Percentiles rank a stretch among this genome's conserved stretches.
Evolutionary conservation across 169 alveolate genomes (phyloP).

Genomic region (Eimeria necatrix): DNA sequence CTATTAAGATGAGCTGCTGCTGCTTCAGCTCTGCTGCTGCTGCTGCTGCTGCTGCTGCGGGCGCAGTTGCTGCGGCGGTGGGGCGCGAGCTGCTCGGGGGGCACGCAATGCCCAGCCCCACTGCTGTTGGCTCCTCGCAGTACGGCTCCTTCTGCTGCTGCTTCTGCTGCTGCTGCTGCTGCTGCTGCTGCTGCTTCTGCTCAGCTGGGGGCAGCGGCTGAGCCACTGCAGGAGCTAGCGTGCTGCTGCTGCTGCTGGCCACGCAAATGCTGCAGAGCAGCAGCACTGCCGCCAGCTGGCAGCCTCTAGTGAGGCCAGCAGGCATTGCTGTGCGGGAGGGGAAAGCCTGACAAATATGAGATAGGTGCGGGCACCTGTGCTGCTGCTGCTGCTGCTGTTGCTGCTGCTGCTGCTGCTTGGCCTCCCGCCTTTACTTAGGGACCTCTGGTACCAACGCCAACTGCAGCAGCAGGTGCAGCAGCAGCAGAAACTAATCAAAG

Average conservation of each 20-base stretch:
- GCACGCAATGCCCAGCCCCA: not conserved
- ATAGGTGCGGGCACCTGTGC: not conserved
- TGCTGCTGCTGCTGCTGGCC: slow-evolving; percentile 50
- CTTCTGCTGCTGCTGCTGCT: slow-evolving; percentile 30
- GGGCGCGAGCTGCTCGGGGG: not conserved
- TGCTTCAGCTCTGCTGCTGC: slow-evolving; percentile 4
- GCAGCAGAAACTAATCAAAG: not conserved
- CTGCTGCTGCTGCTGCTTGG: slow-evolving; percentile 19
- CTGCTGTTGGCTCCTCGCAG: slow-evolving; percentile 10
- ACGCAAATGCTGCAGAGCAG: not conserved
- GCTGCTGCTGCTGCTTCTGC: not conserved
- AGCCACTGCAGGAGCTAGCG: no score
- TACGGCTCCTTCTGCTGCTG: slow-evolving; percentile 48
- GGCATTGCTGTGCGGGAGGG: not conserved
- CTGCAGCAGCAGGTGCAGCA: not conserved
- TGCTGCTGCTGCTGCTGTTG: not conserved
- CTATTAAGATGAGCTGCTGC: not conserved
- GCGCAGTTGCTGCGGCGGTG: not conserved
- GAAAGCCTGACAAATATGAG: not conserved
- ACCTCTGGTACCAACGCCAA: not conserved
- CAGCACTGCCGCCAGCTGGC: not conserved
- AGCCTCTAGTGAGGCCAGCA: not conserved
- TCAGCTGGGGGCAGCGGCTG: no score
- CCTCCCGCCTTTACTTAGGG: not conserved
- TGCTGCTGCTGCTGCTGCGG: slow-evolving; percentile 42